phyloP scores from a whole-genome alignment of 1,284 basidiomycete genomes.

The Cerioporus squamosus region DNA sequence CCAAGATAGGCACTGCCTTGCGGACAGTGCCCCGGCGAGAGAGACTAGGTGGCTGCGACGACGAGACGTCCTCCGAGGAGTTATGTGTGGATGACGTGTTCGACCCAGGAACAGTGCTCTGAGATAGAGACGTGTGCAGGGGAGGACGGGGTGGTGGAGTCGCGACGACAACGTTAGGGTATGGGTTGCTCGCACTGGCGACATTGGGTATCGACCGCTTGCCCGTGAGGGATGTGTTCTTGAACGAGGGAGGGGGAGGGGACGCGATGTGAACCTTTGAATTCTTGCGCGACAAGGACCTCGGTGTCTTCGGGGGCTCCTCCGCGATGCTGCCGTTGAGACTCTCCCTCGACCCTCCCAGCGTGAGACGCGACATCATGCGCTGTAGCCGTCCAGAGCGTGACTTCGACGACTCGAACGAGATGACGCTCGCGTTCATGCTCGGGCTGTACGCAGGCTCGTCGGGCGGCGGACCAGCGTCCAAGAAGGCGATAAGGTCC shows the following conservation, averaged over 20 bases:
- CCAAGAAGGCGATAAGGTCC: slow-evolving; percentile 71
- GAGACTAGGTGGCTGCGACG: slow-evolving; percentile 19
- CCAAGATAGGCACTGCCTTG: slow-evolving; percentile 26
- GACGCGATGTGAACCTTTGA: slow-evolving; percentile 18
- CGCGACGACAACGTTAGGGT: slow-evolving; percentile 35
- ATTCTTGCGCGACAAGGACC: slow-evolving; percentile 23
- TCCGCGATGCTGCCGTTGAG: slow-evolving; percentile 37
- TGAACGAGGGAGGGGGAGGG: slow-evolving; percentile 31
- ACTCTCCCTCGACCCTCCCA: slow-evolving; percentile 55
- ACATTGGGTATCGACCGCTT: slow-evolving; percentile 32
- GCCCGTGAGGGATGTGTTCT: slow-evolving; percentile 22
- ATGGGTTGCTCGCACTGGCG: slow-evolving; percentile 17
- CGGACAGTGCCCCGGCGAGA: slow-evolving; percentile 20
- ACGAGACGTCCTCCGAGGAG: slow-evolving; percentile 17
- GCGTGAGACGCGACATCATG: slow-evolving; percentile 77
- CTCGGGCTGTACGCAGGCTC: slow-evolving; percentile 29
- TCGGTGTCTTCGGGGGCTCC: slow-evolving; percentile 24
- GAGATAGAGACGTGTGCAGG: slow-evolving; percentile 5
- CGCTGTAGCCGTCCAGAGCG: slow-evolving; percentile 65
- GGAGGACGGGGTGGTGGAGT: slow-evolving; percentile 33
- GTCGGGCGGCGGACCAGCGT: slow-evolving; percentile 65
- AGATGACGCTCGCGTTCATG: slow-evolving; percentile 40
- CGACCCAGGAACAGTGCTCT: slow-evolving; percentile 7
- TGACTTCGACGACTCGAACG: slow-evolving; percentile 40
- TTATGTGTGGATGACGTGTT: slow-evolving; percentile 19